These are phyloP conservation scores for Agaricus bisporus DNA, from an alignment of 768 basidiomycete genomes.

Conservation along the genomic window DNA sequence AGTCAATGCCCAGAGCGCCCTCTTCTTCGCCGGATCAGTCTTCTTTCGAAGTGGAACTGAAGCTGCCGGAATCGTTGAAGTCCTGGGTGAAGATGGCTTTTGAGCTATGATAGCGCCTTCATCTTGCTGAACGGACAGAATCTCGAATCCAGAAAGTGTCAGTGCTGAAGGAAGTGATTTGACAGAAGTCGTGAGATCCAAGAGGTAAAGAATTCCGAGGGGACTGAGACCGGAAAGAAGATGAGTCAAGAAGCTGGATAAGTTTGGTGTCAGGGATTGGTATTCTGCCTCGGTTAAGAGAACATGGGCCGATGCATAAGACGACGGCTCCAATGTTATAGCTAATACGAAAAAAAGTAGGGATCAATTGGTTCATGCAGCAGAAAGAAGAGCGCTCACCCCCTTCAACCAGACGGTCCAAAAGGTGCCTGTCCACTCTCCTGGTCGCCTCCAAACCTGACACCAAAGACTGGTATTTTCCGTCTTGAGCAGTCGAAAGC, in stretches of 20 bases:
- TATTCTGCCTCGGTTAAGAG: slow-evolving; percentile 64
- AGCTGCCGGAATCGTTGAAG: slow-evolving; percentile 28
- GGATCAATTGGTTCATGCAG: not conserved
- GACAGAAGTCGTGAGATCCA: slow-evolving; percentile 41
- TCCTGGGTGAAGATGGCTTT: slow-evolving; percentile 39
- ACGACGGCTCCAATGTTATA: slow-evolving; percentile 42
- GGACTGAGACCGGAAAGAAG: slow-evolving; percentile 57
- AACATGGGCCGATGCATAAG: slow-evolving; percentile 63
- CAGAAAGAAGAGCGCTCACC: slow-evolving; percentile 37
- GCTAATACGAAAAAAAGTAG: slow-evolving; percentile 32
- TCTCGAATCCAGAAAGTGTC: slow-evolving; percentile 57
- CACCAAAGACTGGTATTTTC: slow-evolving; percentile 69
- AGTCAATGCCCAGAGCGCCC: slow-evolving; percentile 82
- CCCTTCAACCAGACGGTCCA: slow-evolving; percentile 77
- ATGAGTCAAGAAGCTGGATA: slow-evolving; percentile 52
- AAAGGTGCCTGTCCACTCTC: slow-evolving; percentile 69
- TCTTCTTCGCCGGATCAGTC: slow-evolving; percentile 68
- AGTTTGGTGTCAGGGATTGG: slow-evolving; percentile 42
- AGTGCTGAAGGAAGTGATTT: slow-evolving; percentile 51
- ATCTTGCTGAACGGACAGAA: slow-evolving; percentile 37
- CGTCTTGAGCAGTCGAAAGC: slow-evolving; percentile 69
- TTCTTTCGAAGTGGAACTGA: slow-evolving; percentile 42
- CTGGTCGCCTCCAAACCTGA: slow-evolving; percentile 48
- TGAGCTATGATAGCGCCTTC: slow-evolving; percentile 56
- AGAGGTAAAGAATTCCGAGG: slow-evolving; percentile 63